Percentiles rank a stretch among this genome's conserved stretches.
These are phyloP conservation scores for Capronia americana DNA, from an alignment of 2,329 filamentous ascomycete genomes.

Conservation along the genomic window DNA sequence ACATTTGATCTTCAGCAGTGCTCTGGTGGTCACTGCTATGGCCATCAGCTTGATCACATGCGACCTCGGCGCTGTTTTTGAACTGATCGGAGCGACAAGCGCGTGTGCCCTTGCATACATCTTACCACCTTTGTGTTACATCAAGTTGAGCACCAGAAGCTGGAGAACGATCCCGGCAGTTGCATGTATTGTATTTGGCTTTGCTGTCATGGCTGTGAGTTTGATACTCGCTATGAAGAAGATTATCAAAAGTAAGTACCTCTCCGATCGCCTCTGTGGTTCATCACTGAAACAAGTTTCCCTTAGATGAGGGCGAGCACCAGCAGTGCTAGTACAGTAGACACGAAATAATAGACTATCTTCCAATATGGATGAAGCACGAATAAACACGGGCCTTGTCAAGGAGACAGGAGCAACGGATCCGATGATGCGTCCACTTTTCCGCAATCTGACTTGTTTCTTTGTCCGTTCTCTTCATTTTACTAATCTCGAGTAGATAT, in stretches of 20 bases:
- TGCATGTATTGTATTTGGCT: slow-evolving; percentile 78
- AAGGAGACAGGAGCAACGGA: neutral
- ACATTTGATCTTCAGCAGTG: slow-evolving; percentile 85
- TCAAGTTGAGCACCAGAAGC: slow-evolving; percentile 76
- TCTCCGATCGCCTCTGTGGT: neutral
- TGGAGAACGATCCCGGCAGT: slow-evolving; percentile 75
- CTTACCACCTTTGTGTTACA: slow-evolving; percentile 90
- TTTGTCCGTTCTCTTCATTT: neutral
- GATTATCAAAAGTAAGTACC: slow-evolving; percentile 55
- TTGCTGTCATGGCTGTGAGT: slow-evolving; percentile 79
- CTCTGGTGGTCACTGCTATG: slow-evolving; percentile 80
- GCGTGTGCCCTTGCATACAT: slow-evolving; percentile 96
- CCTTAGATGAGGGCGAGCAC: slow-evolving; percentile 30
- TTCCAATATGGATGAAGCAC: neutral
- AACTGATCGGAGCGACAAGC: slow-evolving; percentile 93
- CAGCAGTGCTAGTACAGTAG: slow-evolving; percentile 32
- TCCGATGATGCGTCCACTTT: neutral
- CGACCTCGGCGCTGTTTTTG: slow-evolving; percentile 92
- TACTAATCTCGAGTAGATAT: neutral
- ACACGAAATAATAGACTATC: slow-evolving; percentile 1
- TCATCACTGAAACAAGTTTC: neutral
- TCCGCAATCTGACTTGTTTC: neutral
- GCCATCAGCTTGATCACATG: slow-evolving; percentile 81
- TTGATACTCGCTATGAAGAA: slow-evolving; percentile 74
- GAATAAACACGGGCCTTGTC: neutral